phyloP scores from a whole-genome alignment of 1,284 basidiomycete species.

The Trametes pubescens region DNA sequence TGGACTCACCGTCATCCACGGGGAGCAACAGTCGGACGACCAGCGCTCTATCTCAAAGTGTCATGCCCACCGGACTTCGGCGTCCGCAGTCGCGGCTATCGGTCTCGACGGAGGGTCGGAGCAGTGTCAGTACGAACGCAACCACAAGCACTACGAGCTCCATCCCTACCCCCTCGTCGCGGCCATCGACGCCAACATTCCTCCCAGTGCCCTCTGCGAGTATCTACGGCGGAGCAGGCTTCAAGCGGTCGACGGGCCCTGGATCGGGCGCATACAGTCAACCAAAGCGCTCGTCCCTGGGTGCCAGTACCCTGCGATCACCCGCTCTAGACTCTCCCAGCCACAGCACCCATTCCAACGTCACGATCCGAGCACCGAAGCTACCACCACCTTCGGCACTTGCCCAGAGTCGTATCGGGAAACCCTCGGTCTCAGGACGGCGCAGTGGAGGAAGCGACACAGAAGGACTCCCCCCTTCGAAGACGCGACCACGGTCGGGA shows the following conservation, averaged over 20 bases:
- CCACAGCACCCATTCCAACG: constrained; percentile 51
- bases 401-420: constrained; percentile 70
- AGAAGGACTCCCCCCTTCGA: constrained; percentile 29
- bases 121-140: constrained; percentile 61
- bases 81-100: constrained; percentile 78
- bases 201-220: constrained; percentile 68
- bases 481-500: constrained; percentile 36
- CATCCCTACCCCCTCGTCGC: constrained; percentile 71
- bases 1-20: constrained; percentile 46
- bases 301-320: constrained; percentile 40
- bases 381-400: constrained; percentile 53
- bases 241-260: constrained; percentile 68
- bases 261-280: constrained; percentile 51
- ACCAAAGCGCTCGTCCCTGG: constrained; percentile 66
- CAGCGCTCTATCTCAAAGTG: constrained; percentile 50
- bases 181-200: constrained; percentile 78
- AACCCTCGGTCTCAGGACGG: constrained; percentile 54
- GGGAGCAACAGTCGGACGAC: constrained; percentile 43
- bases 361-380: constrained; percentile 57
- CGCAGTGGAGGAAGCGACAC: constrained; percentile 51
- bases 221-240: constrained; percentile 51
- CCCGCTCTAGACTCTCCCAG: constrained; percentile 36
- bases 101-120: constrained; percentile 48
- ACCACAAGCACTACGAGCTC: constrained; percentile 55
- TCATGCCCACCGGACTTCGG: constrained; percentile 51